phyloP scores from a whole-genome alignment of 169 alveolate genomes.

The Amoebophrya sp. region DNA sequence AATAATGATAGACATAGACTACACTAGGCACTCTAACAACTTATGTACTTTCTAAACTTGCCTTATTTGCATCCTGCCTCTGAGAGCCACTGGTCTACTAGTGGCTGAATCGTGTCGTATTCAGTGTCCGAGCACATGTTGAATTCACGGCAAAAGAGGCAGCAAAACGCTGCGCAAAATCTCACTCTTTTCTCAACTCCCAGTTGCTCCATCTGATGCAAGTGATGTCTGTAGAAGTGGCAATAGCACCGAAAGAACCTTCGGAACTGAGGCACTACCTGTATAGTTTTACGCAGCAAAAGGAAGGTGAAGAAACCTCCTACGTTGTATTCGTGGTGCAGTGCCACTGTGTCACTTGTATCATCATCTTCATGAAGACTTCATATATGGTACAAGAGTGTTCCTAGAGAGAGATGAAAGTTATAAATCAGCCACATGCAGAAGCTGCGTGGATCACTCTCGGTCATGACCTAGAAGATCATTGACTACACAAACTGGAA shows the following conservation, averaged over 20 bases:
- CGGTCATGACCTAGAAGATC: background rate
- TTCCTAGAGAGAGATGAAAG: no score
- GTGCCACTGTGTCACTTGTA: background rate
- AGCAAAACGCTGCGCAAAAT: background rate
- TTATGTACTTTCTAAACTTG: no score
- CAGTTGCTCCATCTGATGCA: background rate
- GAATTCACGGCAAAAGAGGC: background rate
- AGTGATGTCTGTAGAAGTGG: background rate
- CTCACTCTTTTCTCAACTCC: background rate
- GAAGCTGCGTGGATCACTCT: no score
- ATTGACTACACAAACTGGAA: background rate
- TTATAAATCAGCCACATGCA: no score
- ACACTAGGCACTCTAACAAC: no score
- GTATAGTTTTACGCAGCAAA: background rate
- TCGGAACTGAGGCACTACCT: background rate
- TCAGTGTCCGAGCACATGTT: background rate
- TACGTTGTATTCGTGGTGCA: background rate
- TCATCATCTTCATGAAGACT: background rate
- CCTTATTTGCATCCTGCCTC: no score
- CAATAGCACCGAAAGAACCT: background rate
- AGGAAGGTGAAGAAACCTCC: background rate
- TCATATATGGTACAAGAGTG: background rate
- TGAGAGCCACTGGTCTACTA: background rate
- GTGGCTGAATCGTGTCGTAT: background rate
- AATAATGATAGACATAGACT: no score